Base-by-base conservation (phyloP, 2,329 filamentous ascomycete genomes). In the Pseudovirgaria hyperparasitica region DNA sequence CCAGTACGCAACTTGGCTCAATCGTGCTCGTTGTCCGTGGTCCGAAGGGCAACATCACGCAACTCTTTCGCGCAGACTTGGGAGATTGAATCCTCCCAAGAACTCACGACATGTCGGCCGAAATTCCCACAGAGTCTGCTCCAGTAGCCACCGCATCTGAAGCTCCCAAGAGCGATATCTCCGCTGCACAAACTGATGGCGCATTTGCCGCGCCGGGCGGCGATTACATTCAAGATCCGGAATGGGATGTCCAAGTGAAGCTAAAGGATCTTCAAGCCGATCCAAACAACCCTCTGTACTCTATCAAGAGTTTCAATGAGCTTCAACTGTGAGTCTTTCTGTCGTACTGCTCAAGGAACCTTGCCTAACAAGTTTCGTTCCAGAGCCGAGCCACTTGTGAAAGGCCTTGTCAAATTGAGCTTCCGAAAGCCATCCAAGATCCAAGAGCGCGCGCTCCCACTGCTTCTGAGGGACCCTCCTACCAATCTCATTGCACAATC, bases 361-460 rank as follows among this genome's bases (percentile, higher is more conserved):
- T 19, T 28, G 15, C 25, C 46, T 43, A 24, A 41, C 26, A 19
- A 14, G 9, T 29, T 19, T 26, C 40, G 34, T 27, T n/a, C n/a
- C n/a, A 45, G 43, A 15, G 37, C 45, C 67, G 75, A 37, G 58
- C 65, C 42, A 44, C n/a, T n/a, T n/a, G 39, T 54, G 15, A 50
- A 65, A 13, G 62, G 71, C 22, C 79, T 96, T 37, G 69, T 86
- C 28, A 73, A 82, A 39, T 80, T 96, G 69, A 80, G 80, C 58
- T 96, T 94, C 64, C 70, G 76, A 46, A 92, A 92, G 57, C 90
- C 90, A 1, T 96, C 90, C 30, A 98, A 98, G 62, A 92, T 98
- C 39, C 90, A 98, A 62, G 90, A 93, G 55, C 82, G 79, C 42
- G 90, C 90, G 2, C 70, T 98, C 11, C 90, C 90, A 16, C 67